Base-by-base conservation (phyloP, 352 stramenopile genomes). In the Phytophthora vignae region DNA sequence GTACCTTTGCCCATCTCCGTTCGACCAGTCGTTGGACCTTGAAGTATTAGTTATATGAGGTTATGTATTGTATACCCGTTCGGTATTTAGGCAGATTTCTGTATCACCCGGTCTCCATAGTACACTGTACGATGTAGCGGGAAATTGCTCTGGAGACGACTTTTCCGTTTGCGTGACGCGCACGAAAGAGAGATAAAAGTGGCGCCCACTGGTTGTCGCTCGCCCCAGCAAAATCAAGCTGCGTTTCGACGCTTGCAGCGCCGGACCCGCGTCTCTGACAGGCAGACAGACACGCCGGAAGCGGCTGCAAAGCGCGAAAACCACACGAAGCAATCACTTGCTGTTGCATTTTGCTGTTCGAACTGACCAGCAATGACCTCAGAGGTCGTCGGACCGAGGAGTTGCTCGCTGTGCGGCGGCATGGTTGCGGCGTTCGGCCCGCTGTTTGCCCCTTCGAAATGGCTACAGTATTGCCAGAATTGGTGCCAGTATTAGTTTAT, bases 331-430 rank as follows among this genome's bases (percentile, higher is more conserved):
- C 62, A 69, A 69, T 69, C 52, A 42, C 5, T 55, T 69, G 62
- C 54, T 56, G 52, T 15, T 38, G 9, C n/a, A 14, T 67, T 64
- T 63, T 63, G 62, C 52, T 63, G 62, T 69, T 69, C 62, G 62
- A 63, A n/a, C 12, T 29, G 17, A 21, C 14, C 55, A 55, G 21
- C 36, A 58, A 58, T 19, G 17, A 27, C 50, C 40, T 48, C 33
- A 21, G 17, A 50, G 19, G 38, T 55, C 19, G 61, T 62, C 61
- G 61, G 50, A 62, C 29, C 38, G 38, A 62, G 8, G 60, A 52
- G 29, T 60, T 67, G 60, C 21, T 52, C n/a, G 33, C 10, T 49
- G 42, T 49, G 42, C 42, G 42, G 42, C 42, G 14, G 42, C 42
- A 11, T 21, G 15, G 42, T 49, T 49, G 42, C 42, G 42, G 42